Percentiles rank a stretch among this genome's conserved stretches.
Evolutionary conservation across 768 basidiomycete genomes (phyloP).

Genomic region (Saitozyma sp.): DNA sequence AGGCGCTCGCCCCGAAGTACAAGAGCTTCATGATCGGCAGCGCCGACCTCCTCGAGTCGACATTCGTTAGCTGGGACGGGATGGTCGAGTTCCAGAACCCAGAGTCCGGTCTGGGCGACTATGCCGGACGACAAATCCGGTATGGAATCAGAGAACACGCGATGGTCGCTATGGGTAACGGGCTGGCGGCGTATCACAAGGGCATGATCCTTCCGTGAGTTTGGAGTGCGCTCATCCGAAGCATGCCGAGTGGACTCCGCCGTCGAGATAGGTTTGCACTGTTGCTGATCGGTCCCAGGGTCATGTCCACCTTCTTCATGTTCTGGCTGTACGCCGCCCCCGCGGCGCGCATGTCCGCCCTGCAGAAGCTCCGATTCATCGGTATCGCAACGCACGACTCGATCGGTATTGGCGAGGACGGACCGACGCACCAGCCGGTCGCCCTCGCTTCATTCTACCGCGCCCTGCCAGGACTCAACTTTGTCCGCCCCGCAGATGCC

Average conservation of each 20-base stretch:
- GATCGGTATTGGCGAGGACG: slow-evolving; percentile 48
- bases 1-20: slow-evolving; percentile 35
- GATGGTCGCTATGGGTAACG: slow-evolving; percentile 44
- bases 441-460: slow-evolving; percentile 39
- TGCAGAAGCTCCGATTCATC: slow-evolving; percentile 44
- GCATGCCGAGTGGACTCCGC: too few species aligned
- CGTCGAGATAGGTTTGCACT: too few species aligned
- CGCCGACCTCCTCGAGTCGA: slow-evolving; percentile 48
- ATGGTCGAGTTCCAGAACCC: slow-evolving; percentile 49
- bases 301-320: slow-evolving; percentile 50
- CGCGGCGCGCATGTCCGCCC: slow-evolving; percentile 43
- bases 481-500: slow-evolving; percentile 44
- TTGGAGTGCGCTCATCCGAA: neutral
- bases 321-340: slow-evolving; percentile 51
- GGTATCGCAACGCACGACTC: slow-evolving; percentile 49
- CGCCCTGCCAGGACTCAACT: slow-evolving; percentile 43
- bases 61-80: slow-evolving; percentile 45
- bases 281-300: slow-evolving; percentile 9
- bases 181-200: slow-evolving; percentile 46
- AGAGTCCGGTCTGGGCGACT: slow-evolving; percentile 41
- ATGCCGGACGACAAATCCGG: slow-evolving; percentile 43
- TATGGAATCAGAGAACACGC: slow-evolving; percentile 47
- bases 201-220: slow-evolving; percentile 46
- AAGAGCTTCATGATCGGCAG: slow-evolving; percentile 38
- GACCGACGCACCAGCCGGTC: slow-evolving; percentile 48